phyloP scores from a whole-genome alignment of 148 eudicot genomes.

The Nepenthes gracilis region DNA sequence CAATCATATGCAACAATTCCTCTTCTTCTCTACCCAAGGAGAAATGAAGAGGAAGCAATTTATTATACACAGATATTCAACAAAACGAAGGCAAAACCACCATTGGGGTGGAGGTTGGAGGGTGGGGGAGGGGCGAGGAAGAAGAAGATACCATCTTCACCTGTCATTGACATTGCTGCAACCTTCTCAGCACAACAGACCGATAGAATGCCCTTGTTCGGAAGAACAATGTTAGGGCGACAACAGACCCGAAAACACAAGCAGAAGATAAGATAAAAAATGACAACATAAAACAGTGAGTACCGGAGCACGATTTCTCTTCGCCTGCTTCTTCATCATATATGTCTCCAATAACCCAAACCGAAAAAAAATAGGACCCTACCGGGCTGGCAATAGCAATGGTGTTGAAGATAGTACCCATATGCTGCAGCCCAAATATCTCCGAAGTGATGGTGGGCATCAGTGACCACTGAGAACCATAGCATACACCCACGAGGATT shows the following conservation, averaged over 20 bases:
- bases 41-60: too few species aligned
- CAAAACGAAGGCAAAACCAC: too few species aligned
- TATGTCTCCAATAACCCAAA: conserved; percentile 61
- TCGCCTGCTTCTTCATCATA: conserved; percentile 57
- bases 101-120: too few species aligned
- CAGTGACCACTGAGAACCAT: conserved; percentile 82
- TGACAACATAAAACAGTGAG: conserved; percentile 70
- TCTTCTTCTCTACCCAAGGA: too few species aligned
- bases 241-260: conserved; percentile 43
- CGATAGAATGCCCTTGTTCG: conserved; percentile 57
- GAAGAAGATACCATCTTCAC: too few species aligned
- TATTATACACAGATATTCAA: too few species aligned
- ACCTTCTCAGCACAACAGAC: conserved; percentile 31
- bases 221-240: conserved; percentile 42
- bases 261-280: conserved; percentile 53
- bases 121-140: too few species aligned
- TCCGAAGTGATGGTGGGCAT: conserved; percentile 86
- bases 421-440: conserved; percentile 64
- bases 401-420: conserved; percentile 90
- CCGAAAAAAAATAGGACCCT: conserved; percentile 71
- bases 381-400: conserved; percentile 76
- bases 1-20: too few species aligned
- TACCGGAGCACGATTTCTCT: conserved; percentile 48
- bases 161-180: not conserved
- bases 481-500: conserved; percentile 69